Conservation (phyloP, 805 yeast genomes). For the Lipomyces mesembrius region DNA sequence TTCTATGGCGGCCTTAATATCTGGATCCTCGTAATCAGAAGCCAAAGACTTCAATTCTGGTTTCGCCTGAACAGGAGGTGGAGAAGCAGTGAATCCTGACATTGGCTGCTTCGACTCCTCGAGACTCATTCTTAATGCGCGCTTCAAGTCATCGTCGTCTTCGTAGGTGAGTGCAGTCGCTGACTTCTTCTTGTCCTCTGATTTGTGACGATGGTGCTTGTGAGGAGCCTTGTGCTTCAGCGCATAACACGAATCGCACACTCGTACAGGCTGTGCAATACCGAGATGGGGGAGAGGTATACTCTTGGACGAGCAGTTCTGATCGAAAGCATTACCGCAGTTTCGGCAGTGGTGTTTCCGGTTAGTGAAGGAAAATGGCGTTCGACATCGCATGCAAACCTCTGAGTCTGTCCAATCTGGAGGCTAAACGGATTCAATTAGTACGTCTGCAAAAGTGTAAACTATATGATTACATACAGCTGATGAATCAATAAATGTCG, state of each 20-base stretch:
- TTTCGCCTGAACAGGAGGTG: constrained; percentile 33
- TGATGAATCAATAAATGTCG: constrained; percentile 73
- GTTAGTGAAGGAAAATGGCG: constrained; percentile 75
- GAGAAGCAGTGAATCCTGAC: constrained; percentile 39
- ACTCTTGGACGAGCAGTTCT: constrained; percentile 75
- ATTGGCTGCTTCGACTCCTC: constrained; percentile 51
- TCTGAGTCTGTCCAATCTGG: constrained; percentile 98
- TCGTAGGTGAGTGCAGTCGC: constrained; percentile 47
- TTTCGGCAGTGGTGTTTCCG: constrained; percentile 96
- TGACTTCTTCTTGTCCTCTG: constrained; percentile 38
- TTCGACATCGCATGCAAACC: constrained; percentile 92
- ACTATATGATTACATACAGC: constrained; percentile 48
- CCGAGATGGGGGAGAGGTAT: constrained; percentile 82
- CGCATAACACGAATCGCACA: constrained; percentile 85
- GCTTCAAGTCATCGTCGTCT: constrained; percentile 73
- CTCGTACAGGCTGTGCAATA: constrained; percentile 85
- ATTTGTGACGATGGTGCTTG: constrained; percentile 24
- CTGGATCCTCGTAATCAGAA: constrained; percentile 76
- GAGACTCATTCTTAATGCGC: constrained; percentile 79
- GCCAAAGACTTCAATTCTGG: constrained; percentile 9
- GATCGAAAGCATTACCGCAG: constrained; percentile 94
- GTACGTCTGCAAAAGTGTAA: background rate
- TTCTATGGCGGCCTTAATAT: constrained; percentile 90
- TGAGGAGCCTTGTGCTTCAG: constrained; percentile 52
- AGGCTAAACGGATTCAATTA: constrained; percentile 50